Conservation (phyloP, 257 asterid genomes). For the Penstemon eatonii region DNA sequence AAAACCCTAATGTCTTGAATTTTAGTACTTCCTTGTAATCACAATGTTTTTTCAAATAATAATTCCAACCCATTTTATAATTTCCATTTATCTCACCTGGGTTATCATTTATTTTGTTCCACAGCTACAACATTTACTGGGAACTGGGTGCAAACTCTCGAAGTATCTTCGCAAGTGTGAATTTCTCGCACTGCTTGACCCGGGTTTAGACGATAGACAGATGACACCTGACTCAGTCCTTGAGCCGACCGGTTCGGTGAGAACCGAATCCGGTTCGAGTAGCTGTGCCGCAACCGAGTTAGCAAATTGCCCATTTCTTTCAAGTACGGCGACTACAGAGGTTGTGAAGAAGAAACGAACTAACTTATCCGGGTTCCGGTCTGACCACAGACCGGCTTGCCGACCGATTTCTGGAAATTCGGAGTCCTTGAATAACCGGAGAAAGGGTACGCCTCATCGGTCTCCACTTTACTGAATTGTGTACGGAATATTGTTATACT, state of each 20-base stretch:
- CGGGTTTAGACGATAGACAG: slow-evolving; percentile 57
- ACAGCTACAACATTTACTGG: slow-evolving; percentile 55
- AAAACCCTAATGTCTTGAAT: not conserved
- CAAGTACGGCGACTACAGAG: slow-evolving; percentile 43
- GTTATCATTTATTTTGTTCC: slow-evolving; percentile 2
- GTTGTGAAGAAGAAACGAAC: slow-evolving; percentile 50
- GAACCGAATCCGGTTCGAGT: slow-evolving; percentile 44
- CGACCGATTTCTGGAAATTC: slow-evolving; percentile 33
- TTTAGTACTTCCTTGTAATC: not conserved
- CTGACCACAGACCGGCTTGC: slow-evolving; percentile 33
- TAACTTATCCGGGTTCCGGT: slow-evolving; percentile 26
- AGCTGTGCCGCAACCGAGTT: no score
- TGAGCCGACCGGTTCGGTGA: slow-evolving; percentile 42
- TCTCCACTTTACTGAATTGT: slow-evolving; percentile 52
- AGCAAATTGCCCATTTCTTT: no score
- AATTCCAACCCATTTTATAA: slow-evolving; percentile 23
- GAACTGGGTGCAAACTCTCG: slow-evolving; percentile 39
- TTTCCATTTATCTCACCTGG: slow-evolving; percentile 18
- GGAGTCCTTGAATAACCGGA: slow-evolving; percentile 45
- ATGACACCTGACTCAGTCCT: slow-evolving; percentile 74
- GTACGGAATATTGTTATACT: not conserved
- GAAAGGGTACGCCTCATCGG: slow-evolving; percentile 70
- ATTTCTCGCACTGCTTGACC: slow-evolving; percentile 43
- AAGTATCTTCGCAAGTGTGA: slow-evolving; percentile 43
- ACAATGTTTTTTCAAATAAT: not conserved